These are phyloP conservation scores for Dioscorea cayenensis DNA, from an alignment of 116 monocot genomes.

Conservation along the genomic window DNA sequence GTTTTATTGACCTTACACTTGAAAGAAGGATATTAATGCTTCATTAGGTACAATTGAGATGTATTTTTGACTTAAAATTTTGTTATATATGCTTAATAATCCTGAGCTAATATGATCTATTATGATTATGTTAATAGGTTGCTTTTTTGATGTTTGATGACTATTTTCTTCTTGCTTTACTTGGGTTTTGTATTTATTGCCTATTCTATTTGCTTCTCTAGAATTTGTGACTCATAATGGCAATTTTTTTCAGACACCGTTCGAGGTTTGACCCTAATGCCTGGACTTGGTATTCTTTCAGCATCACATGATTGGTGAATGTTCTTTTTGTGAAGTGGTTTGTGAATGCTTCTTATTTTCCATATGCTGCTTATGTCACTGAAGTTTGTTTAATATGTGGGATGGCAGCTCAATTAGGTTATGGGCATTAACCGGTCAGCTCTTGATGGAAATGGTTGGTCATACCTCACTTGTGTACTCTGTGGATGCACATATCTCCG, in stretches of 20 bases:
- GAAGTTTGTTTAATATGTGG: constrained; percentile 1
- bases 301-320: constrained; percentile 94
- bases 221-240: background rate
- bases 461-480: constrained; percentile 93
- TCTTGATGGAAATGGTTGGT: constrained; percentile 87
- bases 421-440: constrained; percentile 87
- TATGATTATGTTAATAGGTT: no score
- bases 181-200: no score
- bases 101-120: no score
- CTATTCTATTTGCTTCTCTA: background rate
- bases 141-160: no score
- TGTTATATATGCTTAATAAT: no score
- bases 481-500: constrained; percentile 86
- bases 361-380: background rate
- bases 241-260: constrained; percentile 63
- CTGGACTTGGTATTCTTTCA: constrained; percentile 85
- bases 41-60: no score
- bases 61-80: no score
- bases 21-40: no score
- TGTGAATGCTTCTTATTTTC: background rate
- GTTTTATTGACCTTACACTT: no score
- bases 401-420: constrained; percentile 76
- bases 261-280: constrained; percentile 68
- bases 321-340: background rate
- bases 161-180: no score